Conservation (phyloP, 495 filamentous ascomycete genomes). For the Lophiotrema nucula region DNA sequence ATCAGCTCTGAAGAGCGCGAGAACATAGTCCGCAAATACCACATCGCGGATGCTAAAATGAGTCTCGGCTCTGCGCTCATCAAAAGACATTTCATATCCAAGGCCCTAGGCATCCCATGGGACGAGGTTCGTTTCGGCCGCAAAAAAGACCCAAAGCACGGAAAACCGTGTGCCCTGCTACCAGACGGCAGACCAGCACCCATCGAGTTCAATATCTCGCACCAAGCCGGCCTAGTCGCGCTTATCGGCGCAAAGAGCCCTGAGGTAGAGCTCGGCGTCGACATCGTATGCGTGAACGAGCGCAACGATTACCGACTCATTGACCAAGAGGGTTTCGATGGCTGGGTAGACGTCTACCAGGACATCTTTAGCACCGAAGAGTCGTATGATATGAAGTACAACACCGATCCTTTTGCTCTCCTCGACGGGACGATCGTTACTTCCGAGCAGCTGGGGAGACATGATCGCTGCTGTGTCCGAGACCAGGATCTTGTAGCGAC, state of each 20-base stretch:
- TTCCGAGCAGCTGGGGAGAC: slow-evolving; percentile 36
- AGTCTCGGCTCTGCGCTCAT: slow-evolving; percentile 71
- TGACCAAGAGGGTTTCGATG: slow-evolving; percentile 54
- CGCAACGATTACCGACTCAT: slow-evolving; percentile 55
- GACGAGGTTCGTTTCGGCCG: slow-evolving; percentile 58
- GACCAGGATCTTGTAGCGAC: slow-evolving; percentile 37
- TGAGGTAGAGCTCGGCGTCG: slow-evolving; percentile 38
- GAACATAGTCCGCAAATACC: slow-evolving; percentile 56
- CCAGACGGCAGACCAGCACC: slow-evolving; percentile 25
- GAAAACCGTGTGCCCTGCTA: slow-evolving; percentile 60
- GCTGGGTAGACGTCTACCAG: slow-evolving; percentile 75
- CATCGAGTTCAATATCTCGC: slow-evolving; percentile 83
- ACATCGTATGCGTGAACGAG: slow-evolving; percentile 73
- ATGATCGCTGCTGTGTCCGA: slow-evolving; percentile 35
- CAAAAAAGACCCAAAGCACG: slow-evolving; percentile 52
- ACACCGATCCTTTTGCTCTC: slow-evolving; percentile 38
- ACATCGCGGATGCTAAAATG: slow-evolving; percentile 65
- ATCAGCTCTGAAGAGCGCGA: slow-evolving; percentile 53
- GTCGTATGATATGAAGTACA: slow-evolving; percentile 56
- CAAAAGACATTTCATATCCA: slow-evolving; percentile 71
- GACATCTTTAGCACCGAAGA: slow-evolving; percentile 69
- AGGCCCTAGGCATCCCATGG: slow-evolving; percentile 66
- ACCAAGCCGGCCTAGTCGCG: slow-evolving; percentile 77
- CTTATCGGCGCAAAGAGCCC: slow-evolving; percentile 51
- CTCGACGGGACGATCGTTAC: slow-evolving; percentile 38